These are phyloP conservation scores for Pseudogymnoascus sp. DNA, from an alignment of 2,329 filamentous ascomycete genomes.

Conservation along the genomic window DNA sequence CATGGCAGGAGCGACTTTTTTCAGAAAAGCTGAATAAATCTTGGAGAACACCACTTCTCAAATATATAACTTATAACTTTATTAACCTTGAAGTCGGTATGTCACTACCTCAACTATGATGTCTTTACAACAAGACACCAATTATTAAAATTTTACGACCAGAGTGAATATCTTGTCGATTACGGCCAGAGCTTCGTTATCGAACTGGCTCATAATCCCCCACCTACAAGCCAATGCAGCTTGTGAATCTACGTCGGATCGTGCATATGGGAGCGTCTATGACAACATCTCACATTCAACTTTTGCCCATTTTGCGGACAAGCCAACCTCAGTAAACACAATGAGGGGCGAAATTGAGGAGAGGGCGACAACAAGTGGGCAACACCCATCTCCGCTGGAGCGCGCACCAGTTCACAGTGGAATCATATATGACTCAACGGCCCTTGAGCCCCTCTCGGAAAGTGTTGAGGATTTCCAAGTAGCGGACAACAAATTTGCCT, in stretches of 20 bases:
- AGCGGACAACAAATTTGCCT: constrained; percentile 60
- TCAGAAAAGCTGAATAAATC: neutral
- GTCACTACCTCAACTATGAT: neutral
- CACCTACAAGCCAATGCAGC: neutral
- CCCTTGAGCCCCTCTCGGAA: neutral
- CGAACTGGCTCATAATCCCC: neutral
- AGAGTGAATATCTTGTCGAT: neutral
- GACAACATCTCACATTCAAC: neutral
- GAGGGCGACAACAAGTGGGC: neutral
- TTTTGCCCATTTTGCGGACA: neutral
- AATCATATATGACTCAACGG: neutral
- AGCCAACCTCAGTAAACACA: neutral
- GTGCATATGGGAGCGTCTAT: neutral
- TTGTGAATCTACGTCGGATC: neutral
- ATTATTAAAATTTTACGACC: neutral
- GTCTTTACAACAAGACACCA: neutral
- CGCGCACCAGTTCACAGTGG: neutral
- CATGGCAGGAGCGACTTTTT: neutral
- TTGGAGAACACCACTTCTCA: neutral
- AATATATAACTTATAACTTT: neutral
- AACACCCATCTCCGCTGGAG: neutral
- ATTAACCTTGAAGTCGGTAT: neutral
- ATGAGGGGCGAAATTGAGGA: neutral
- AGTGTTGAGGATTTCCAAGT: constrained; percentile 48
- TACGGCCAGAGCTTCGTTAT: neutral